Conservation (phyloP, 768 basidiomycete genomes). For the Auricularia sp. region DNA sequence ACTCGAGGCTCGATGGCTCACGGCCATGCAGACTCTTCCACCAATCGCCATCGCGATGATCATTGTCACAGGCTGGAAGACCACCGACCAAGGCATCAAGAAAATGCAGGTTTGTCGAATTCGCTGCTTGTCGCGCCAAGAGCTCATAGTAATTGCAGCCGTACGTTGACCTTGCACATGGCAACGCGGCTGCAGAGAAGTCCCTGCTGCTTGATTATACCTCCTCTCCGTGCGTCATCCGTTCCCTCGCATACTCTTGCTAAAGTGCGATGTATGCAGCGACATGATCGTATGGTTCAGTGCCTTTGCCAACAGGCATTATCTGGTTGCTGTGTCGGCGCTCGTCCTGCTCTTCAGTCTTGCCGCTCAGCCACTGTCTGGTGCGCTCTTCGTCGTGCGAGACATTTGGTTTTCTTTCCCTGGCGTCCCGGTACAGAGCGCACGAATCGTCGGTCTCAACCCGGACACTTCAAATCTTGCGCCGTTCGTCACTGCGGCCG, state of each 20-base stretch:
- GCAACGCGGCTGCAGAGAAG: constrained; percentile 41
- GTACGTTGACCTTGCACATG: constrained; percentile 48
- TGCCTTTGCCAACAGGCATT: constrained; percentile 39
- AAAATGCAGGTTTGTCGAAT: constrained; percentile 36
- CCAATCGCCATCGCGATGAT: constrained; percentile 41
- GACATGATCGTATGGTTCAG: constrained; percentile 40
- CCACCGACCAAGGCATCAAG: constrained; percentile 50
- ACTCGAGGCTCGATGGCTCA: neutral
- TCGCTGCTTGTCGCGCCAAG: neutral
- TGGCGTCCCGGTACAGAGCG: constrained; percentile 17
- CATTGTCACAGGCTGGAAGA: constrained; percentile 43
- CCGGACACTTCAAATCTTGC: constrained; percentile 20
- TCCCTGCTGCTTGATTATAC: constrained; percentile 49
- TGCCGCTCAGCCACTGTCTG: constrained; percentile 43
- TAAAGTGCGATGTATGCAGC: constrained; percentile 16
- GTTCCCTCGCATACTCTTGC: neutral
- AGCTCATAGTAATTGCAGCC: constrained; percentile 26
- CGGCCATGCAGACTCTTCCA: constrained; percentile 34
- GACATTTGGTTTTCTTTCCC: constrained; percentile 35
- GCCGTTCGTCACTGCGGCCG: constrained; percentile 46
- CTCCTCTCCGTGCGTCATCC: constrained; percentile 31
- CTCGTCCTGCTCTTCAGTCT: constrained; percentile 40
- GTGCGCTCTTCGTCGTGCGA: constrained; percentile 39
- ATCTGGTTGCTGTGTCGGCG: constrained; percentile 39
- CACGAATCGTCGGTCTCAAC: constrained; percentile 1